These are phyloP conservation scores for Umbelopsis sp. DNA, from an alignment of 192 early-diverging fungal species.

Conservation along the genomic window DNA sequence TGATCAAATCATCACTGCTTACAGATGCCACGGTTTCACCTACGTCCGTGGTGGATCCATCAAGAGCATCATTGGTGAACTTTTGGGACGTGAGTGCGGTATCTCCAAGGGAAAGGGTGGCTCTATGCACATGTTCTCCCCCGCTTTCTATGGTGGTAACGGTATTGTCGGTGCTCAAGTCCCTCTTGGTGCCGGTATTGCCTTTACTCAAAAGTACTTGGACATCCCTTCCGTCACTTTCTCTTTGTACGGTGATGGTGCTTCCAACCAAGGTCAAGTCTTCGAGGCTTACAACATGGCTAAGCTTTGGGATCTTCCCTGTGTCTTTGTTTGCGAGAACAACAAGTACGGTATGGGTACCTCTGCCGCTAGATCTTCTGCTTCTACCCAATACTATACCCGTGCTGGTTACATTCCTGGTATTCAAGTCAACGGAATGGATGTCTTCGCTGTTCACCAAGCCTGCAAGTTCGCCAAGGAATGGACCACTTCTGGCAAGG, in stretches of 20 bases:
- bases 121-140: conserved; percentile 99
- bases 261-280: conserved; percentile 97
- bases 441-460: conserved; percentile 88
- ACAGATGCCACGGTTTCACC: conserved; percentile 98
- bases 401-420: conserved; percentile 97
- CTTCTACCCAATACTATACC: conserved; percentile 92
- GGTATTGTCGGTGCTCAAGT: conserved; percentile 99
- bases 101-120: conserved; percentile 95
- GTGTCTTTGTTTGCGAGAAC: conserved; percentile 97
- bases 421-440: conserved; percentile 90
- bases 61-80: conserved; percentile 70
- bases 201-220: conserved; percentile 94
- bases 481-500: conserved; percentile 79
- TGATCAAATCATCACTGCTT: conserved; percentile 97
- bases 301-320: conserved; percentile 94
- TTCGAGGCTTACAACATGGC: conserved; percentile 99
- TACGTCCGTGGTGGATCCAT: conserved; percentile 77
- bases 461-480: conserved; percentile 85
- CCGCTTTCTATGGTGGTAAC: conserved; percentile 97
- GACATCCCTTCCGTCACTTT: conserved; percentile 79
- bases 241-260: conserved; percentile 96
- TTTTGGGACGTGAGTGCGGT: conserved; percentile 84
- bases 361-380: conserved; percentile 84
- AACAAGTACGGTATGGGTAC: conserved; percentile 99
- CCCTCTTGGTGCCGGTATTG: conserved; percentile 80